Evolutionary conservation across 106 monocot genomes (phyloP).

Genomic region (Dendrobium chrysotoxum): DNA sequence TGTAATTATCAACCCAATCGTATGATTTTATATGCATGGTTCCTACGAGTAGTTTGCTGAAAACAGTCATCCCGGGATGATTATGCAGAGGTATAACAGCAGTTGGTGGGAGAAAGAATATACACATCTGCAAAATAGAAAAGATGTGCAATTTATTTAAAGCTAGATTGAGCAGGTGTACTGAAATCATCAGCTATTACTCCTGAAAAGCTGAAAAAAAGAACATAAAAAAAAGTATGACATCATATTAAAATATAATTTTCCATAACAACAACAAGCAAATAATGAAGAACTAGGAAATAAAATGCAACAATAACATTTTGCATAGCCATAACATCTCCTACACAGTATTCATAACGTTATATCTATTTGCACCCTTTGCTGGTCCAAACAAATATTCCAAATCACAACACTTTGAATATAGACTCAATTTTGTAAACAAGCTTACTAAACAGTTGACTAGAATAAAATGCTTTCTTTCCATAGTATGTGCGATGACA

Average conservation of each 20-base stretch:
- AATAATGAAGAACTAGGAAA: background rate
- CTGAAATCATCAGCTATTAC: background rate
- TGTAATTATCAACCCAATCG: slow-evolving; percentile 38
- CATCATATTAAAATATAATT: background rate
- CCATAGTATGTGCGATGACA: background rate
- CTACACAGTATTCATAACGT: background rate
- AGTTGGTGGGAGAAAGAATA: slow-evolving; percentile 61
- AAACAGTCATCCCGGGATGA: slow-evolving; percentile 87
- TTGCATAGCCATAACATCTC: background rate
- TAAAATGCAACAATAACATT: background rate
- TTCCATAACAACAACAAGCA: background rate
- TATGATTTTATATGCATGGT: slow-evolving; percentile 80
- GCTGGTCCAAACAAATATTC: too few relatives aligned
- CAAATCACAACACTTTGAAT: background rate
- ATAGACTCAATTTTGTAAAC: background rate
- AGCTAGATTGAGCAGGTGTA: background rate
- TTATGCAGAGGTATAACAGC: slow-evolving; percentile 92
- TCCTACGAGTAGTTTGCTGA: slow-evolving; percentile 74
- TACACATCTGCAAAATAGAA: slow-evolving; percentile 50
- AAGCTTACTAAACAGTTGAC: background rate
- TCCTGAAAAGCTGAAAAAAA: background rate
- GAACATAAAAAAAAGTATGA: background rate
- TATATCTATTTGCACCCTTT: too few relatives aligned
- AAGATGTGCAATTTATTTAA: background rate
- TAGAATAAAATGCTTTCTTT: background rate